A percentile compares a stretch with the other conserved stretches of the same genome.
Conservation (phyloP, 495 filamentous ascomycete genomes). For the Daldinia bambusicola region DNA sequence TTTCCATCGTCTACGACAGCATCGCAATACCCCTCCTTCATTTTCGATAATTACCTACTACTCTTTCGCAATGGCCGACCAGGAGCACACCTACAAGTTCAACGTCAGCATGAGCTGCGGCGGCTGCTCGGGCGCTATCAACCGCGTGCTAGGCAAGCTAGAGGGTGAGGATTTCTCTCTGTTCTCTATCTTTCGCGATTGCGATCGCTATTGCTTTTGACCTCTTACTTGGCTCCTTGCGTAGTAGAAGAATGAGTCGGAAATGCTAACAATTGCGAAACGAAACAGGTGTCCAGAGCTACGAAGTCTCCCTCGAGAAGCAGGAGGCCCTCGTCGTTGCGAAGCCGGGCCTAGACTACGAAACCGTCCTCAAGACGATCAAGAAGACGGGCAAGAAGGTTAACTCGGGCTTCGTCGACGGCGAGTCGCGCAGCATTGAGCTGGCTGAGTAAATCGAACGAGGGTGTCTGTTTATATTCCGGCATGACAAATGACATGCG, state of each 20-base stretch:
- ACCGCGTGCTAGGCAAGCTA: slow-evolving; percentile 93
- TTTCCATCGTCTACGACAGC: not conserved
- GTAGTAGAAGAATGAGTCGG: not conserved
- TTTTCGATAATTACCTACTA: slow-evolving; percentile 1
- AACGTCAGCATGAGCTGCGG: slow-evolving; percentile 72
- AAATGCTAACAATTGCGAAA: slow-evolving; percentile 5
- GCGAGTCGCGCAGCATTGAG: slow-evolving; percentile 59
- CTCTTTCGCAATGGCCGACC: slow-evolving; percentile 56
- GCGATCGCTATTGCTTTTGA: too few species aligned
- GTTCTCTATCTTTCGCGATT: not conserved
- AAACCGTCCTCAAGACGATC: slow-evolving; percentile 85
- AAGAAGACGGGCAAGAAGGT: slow-evolving; percentile 96
- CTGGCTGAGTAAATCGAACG: slow-evolving; percentile 37
- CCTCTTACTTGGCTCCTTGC: too few species aligned
- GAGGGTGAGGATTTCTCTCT: slow-evolving; percentile 69
- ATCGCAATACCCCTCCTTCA: slow-evolving; percentile 12
- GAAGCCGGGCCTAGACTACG: slow-evolving; percentile 71
- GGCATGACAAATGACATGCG: not conserved
- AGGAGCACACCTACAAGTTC: slow-evolving; percentile 70
- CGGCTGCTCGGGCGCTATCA: slow-evolving; percentile 74
- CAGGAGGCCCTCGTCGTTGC: slow-evolving; percentile 81
- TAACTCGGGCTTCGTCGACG: slow-evolving; percentile 73
- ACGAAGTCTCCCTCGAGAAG: slow-evolving; percentile 84
- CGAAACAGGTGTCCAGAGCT: slow-evolving; percentile 79
- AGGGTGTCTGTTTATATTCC: too few species aligned